phyloP scores from a whole-genome alignment of 148 eudicot species.

The Talinum fruticosum region DNA sequence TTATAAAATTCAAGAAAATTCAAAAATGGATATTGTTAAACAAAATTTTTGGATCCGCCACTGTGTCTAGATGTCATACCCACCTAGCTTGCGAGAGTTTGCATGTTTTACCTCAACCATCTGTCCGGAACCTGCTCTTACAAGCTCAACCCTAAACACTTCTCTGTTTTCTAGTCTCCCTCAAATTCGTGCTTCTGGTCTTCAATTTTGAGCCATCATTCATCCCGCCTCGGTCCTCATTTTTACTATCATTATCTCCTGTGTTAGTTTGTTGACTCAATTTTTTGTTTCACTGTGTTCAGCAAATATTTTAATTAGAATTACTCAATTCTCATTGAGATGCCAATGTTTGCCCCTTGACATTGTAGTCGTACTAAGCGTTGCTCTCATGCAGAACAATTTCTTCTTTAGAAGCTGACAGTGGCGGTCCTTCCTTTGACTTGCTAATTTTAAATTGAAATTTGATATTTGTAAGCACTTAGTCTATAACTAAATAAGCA shows the following conservation, averaged over 20 bases:
- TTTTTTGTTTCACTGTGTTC: too few relatives aligned
- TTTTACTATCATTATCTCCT: neutral
- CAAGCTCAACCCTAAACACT: neutral
- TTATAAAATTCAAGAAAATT: too few relatives aligned
- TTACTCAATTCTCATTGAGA: neutral
- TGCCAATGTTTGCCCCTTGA: neutral
- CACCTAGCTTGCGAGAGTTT: too few relatives aligned
- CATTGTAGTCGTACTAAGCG: too few relatives aligned
- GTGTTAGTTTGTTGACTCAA: too few relatives aligned
- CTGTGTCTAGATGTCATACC: too few relatives aligned
- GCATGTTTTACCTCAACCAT: too few relatives aligned
- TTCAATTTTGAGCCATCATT: neutral
- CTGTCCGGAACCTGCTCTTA: neutral
- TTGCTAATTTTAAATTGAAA: neutral
- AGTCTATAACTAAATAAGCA: too few relatives aligned
- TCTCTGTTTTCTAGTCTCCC: neutral
- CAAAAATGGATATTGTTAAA: too few relatives aligned
- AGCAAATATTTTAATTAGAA: too few relatives aligned
- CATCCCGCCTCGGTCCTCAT: neutral
- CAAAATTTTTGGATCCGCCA: too few relatives aligned
- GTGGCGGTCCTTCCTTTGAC: neutral
- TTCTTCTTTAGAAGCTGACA: neutral
- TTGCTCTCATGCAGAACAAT: neutral
- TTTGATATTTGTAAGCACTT: neutral
- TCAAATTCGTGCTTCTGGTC: neutral